These are phyloP conservation scores for Sarcodon aspratus DNA, from an alignment of 768 basidiomycete species.

Conservation along the genomic window DNA sequence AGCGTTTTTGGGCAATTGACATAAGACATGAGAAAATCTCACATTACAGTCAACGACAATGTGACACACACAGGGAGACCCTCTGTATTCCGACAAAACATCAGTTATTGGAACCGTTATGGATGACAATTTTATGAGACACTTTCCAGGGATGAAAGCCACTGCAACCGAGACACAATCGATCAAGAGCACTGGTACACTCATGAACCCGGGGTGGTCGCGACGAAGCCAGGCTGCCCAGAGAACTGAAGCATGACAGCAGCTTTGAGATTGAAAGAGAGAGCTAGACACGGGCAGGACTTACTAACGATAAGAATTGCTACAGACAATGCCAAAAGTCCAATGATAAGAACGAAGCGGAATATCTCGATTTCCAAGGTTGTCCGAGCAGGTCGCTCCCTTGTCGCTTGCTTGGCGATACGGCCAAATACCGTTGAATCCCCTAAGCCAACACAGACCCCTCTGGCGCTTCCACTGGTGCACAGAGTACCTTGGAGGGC, in stretches of 20 bases:
- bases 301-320: constrained; percentile 32
- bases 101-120: background rate
- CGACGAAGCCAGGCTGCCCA: constrained; percentile 27
- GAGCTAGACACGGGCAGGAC: too few species aligned
- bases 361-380: constrained; percentile 44
- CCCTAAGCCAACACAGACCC: constrained; percentile 36
- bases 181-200: constrained; percentile 37
- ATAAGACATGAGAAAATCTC: too few species aligned
- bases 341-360: constrained; percentile 43
- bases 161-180: constrained; percentile 44
- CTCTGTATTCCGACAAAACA: constrained; percentile 10
- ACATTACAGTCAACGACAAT: constrained; percentile 29
- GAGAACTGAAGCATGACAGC: constrained; percentile 3
- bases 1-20: too few species aligned
- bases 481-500: constrained; percentile 47
- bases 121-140: constrained; percentile 15
- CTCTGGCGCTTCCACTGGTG: constrained; percentile 34
- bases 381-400: constrained; percentile 13
- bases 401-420: background rate
- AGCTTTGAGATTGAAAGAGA: too few species aligned
- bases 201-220: constrained; percentile 32
- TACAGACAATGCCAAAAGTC: constrained; percentile 28
- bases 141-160: constrained; percentile 40
- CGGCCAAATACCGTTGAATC: constrained; percentile 35
- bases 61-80: constrained; percentile 38